Conservation (phyloP, 1,284 basidiomycete species). For the Tilletiopsis washingtonensis region DNA sequence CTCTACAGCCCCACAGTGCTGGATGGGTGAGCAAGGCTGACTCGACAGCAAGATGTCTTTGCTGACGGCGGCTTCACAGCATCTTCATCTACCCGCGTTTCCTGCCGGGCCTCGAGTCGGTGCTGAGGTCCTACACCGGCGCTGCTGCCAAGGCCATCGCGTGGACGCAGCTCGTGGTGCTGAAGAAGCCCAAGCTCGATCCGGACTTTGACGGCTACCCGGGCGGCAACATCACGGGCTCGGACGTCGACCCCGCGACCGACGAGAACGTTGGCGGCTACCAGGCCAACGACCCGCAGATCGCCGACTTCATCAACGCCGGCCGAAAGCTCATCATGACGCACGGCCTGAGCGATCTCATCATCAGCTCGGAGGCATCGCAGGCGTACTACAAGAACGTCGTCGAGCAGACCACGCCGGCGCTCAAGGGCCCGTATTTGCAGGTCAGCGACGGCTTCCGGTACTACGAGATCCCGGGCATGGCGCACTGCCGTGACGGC, state of each 20-base stretch:
- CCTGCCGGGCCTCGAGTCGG: constrained; percentile 10
- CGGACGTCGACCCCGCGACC: constrained; percentile 10
- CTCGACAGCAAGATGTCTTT: too few relatives aligned
- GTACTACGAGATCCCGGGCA: constrained; percentile 24
- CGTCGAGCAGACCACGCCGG: not conserved
- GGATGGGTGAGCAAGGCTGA: too few relatives aligned
- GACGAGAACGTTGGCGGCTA: constrained; percentile 1
- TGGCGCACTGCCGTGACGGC: constrained; percentile 17
- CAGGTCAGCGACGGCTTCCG: constrained; percentile 14
- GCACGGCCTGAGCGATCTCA: constrained; percentile 22
- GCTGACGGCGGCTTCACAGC: too few relatives aligned
- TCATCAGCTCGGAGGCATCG: constrained; percentile 10
- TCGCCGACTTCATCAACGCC: constrained; percentile 13
- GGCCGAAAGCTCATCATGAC: constrained; percentile 24
- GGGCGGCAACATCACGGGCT: constrained; percentile 11
- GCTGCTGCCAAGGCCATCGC: constrained; percentile 22
- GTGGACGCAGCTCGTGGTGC: constrained; percentile 35
- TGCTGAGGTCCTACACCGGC: not conserved
- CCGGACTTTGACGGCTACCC: constrained; percentile 3
- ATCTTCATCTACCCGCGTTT: constrained; percentile 10
- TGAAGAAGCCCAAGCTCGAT: constrained; percentile 11
- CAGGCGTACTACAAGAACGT: constrained; percentile 10
- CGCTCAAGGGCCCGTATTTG: constrained; percentile 1
- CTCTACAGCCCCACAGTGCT: constrained; percentile 4
- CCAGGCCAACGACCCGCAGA: constrained; percentile 15